phyloP scores from a whole-genome alignment of 768 basidiomycete genomes.

The Mycena chlorophos region DNA sequence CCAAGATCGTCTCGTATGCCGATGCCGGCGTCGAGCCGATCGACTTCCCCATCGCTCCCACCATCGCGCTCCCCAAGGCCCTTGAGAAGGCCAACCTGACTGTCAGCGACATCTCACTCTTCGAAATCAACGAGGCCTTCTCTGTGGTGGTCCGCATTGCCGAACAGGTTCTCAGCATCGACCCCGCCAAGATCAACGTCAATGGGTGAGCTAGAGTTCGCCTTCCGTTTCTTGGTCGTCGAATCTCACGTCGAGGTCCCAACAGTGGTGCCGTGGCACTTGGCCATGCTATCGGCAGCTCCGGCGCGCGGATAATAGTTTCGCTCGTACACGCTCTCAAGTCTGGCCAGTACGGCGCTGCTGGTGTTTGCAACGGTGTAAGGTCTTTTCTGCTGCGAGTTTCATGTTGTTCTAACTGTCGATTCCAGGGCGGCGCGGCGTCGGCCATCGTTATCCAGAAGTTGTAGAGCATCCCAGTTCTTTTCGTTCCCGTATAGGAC shows the following conservation, averaged over 20 bases:
- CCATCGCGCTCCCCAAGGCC: constrained; percentile 86
- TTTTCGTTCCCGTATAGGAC: too few relatives aligned
- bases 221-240: constrained; percentile 7
- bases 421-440: constrained; percentile 81
- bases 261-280: constrained; percentile 92
- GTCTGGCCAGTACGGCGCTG: constrained; percentile 90
- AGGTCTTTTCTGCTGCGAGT: constrained; percentile 33
- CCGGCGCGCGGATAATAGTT: constrained; percentile 91
- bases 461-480: too few relatives aligned
- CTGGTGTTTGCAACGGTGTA: constrained; percentile 96
- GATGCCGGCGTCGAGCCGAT: constrained; percentile 96
- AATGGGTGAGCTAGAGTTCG: constrained; percentile 66
- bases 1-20: constrained; percentile 91
- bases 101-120: constrained; percentile 81
- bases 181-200: constrained; percentile 86
- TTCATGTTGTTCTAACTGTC: constrained; percentile 18
- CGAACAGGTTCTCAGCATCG: constrained; percentile 83
- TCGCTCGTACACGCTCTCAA: constrained; percentile 90
- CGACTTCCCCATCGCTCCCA: constrained; percentile 95
- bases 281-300: constrained; percentile 95
- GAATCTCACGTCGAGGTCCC: constrained; percentile 18
- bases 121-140: constrained; percentile 98
- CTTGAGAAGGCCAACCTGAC: constrained; percentile 84
- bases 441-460: constrained; percentile 89
- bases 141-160: constrained; percentile 89